Conservation (phyloP, 257 asterid species). For the Fraxinus excelsior region DNA sequence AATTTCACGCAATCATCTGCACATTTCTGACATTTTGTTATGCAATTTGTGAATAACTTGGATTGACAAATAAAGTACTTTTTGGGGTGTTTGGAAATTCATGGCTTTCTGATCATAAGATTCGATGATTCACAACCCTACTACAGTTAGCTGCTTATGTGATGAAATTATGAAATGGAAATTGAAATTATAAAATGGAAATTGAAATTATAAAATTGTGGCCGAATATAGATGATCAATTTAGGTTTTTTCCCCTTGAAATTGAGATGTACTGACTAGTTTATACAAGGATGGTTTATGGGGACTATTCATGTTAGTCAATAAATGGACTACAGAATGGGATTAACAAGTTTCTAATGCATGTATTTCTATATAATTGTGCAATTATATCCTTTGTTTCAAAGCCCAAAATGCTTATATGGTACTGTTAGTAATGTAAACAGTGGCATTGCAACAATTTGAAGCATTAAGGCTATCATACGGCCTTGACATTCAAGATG, state of each 20-base stretch:
- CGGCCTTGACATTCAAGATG: conserved; percentile 1
- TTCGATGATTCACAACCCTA: not conserved
- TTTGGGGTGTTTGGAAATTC: not conserved
- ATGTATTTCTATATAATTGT: conserved; percentile 2
- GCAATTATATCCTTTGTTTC: not conserved
- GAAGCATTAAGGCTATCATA: conserved; percentile 19
- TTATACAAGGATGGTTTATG: not conserved
- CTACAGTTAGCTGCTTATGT: not conserved
- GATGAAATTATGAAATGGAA: not conserved
- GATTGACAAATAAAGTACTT: not conserved
- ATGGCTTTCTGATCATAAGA: not conserved
- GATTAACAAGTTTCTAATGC: not conserved
- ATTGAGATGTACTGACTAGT: not conserved
- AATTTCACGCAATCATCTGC: conserved; percentile 26
- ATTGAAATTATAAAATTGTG: not conserved
- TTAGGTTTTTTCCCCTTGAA: not conserved
- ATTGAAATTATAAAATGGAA: not conserved
- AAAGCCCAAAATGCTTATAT: not conserved
- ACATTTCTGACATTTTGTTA: not conserved
- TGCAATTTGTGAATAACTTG: not conserved
- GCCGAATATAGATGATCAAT: not conserved
- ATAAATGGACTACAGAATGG: not conserved
- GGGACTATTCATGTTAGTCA: not conserved
- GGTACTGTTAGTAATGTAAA: not conserved
- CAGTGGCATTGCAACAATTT: not conserved